Evolutionary conservation across 768 basidiomycete genomes (phyloP).

Genomic region (Lanmaoa pseudosensibilis): DNA sequence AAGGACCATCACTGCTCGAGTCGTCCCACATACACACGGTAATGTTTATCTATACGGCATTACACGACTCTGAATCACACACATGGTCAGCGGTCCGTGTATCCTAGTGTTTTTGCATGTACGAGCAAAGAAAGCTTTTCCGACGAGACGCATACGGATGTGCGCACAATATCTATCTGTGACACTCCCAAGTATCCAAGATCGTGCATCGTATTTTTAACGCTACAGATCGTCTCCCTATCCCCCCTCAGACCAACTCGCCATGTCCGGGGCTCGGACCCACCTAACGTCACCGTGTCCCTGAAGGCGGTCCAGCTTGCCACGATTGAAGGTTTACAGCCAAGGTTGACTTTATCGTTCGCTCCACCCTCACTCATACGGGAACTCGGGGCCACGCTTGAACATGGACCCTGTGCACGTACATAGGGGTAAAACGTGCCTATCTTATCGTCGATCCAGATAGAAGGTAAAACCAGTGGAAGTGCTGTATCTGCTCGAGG

Average conservation of each 20-base stretch:
- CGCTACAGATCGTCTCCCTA: neutral
- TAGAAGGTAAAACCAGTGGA: neutral
- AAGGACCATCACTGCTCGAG: neutral
- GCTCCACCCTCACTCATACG: too few species aligned
- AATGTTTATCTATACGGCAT: too few species aligned
- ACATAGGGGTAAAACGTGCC: too few species aligned
- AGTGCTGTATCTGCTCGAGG: neutral
- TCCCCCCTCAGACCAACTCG: too few species aligned
- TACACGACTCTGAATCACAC: neutral
- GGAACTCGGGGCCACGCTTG: too few species aligned
- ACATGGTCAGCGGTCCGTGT: neutral
- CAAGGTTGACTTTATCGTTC: too few species aligned
- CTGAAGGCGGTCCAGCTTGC: too few species aligned
- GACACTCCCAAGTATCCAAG: neutral
- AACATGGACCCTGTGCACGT: too few species aligned
- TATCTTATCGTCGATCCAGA: too few species aligned
- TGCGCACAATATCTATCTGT: neutral
- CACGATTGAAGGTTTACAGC: too few species aligned
- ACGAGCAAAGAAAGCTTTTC: neutral
- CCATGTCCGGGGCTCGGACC: too few species aligned
- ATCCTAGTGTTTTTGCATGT: neutral
- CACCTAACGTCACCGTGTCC: too few species aligned
- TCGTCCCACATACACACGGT: neutral
- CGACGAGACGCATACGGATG: neutral
- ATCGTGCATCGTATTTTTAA: neutral